Evolutionary conservation across 495 filamentous ascomycete species (phyloP).

Genomic region (Xylaria castorea): DNA sequence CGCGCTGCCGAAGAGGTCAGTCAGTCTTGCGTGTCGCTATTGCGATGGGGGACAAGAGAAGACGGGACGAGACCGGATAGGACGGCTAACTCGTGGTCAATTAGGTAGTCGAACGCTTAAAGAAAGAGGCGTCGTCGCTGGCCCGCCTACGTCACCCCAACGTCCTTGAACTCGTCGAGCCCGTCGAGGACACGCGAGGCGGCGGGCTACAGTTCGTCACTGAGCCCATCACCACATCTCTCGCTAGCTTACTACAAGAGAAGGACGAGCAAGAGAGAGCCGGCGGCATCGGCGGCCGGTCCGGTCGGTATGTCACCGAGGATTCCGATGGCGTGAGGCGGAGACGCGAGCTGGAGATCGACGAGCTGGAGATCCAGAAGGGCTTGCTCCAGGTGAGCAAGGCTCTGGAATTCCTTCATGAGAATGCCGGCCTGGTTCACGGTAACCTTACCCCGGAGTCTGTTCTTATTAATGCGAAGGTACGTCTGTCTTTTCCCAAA

Average conservation of each 20-base stretch:
- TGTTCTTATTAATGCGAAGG: constrained; percentile 93
- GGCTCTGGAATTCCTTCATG: constrained; percentile 93
- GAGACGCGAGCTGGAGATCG: constrained; percentile 88
- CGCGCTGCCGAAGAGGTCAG: constrained; percentile 77
- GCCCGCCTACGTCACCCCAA: constrained; percentile 88
- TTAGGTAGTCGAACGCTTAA: constrained; percentile 76
- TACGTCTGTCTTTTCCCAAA: constrained; percentile 39
- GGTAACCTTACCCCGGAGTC: constrained; percentile 94
- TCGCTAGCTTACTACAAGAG: constrained; percentile 82
- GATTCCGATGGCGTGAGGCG: constrained; percentile 75
- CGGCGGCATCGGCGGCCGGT: constrained; percentile 68
- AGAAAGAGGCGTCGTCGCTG: constrained; percentile 87
- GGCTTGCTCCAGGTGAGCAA: constrained; percentile 91
- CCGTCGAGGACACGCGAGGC: constrained; percentile 89
- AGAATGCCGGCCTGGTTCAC: constrained; percentile 92
- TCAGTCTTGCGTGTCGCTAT: not conserved
- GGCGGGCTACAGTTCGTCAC: constrained; percentile 96
- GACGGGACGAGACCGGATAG: not conserved
- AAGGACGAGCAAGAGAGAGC: constrained; percentile 87
- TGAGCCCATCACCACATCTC: constrained; percentile 83
- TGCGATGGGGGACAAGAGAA: not conserved
- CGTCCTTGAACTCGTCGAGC: constrained; percentile 90
- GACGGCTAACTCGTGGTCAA: constrained; percentile 8
- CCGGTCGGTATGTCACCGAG: constrained; percentile 82
- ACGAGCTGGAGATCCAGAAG: constrained; percentile 97